phyloP scores from a whole-genome alignment of 805 yeast species.

The Barnettozyma pratensis region DNA sequence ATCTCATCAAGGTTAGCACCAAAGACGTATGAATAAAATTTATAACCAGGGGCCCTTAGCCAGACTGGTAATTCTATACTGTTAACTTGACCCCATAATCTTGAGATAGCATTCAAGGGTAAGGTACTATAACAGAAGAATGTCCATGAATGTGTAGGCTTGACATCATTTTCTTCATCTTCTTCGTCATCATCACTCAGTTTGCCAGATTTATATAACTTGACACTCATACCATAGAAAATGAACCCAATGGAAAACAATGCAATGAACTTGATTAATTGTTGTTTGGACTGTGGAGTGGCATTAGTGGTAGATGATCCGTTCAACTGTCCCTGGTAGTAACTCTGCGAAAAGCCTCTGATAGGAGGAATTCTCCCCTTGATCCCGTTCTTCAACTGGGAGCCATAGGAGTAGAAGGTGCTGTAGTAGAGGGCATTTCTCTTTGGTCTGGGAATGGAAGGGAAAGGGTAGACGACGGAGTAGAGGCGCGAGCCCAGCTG shows the following conservation, averaged over 20 bases:
- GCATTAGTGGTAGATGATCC: conserved; percentile 15
- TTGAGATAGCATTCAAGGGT: conserved; percentile 85
- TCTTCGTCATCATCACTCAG: conserved; percentile 21
- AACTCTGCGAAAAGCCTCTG: conserved; percentile 19
- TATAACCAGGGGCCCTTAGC: conserved; percentile 79
- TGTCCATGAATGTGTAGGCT: conserved; percentile 79
- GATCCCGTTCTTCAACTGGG: conserved; percentile 26
- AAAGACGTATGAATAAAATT: conserved; percentile 69
- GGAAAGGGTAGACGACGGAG: conserved; percentile 36
- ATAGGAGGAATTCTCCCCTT: conserved; percentile 26
- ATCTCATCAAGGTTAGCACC: conserved; percentile 90
- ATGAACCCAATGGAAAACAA: conserved; percentile 24
- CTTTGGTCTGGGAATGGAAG: conserved; percentile 53
- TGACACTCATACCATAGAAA: conserved; percentile 26
- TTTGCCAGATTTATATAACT: conserved; percentile 19
- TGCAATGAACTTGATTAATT: conserved; percentile 25
- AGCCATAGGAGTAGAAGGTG: conserved; percentile 30
- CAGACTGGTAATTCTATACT: conserved; percentile 79
- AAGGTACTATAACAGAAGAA: conserved; percentile 83
- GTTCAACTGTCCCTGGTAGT: conserved; percentile 19
- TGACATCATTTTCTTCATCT: conserved; percentile 28
- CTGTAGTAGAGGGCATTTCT: conserved; percentile 48
- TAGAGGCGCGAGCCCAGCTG: conserved; percentile 15
- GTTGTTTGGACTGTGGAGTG: conserved; percentile 15
- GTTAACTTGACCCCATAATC: conserved; percentile 93